These are phyloP conservation scores for Beauveria bassiana DNA, from an alignment of 2,329 filamentous ascomycete species.

Conservation along the genomic window DNA sequence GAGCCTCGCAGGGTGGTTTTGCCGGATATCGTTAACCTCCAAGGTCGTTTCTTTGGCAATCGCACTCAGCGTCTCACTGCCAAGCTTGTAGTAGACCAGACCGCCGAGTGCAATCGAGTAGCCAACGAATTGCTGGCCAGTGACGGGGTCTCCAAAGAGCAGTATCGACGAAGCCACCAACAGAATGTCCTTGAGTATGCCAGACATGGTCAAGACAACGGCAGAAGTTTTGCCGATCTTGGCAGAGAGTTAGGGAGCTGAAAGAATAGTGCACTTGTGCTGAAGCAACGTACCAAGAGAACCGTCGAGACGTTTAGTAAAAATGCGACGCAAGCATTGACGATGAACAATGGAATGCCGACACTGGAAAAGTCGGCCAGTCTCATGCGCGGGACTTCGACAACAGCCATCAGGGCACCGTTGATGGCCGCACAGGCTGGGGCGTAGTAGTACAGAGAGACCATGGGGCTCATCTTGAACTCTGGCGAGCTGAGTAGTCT, in stretches of 20 bases:
- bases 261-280: not conserved
- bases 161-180: constrained; percentile 73
- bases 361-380: constrained; percentile 67
- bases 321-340: constrained; percentile 73
- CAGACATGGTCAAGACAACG: constrained; percentile 77
- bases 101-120: constrained; percentile 74
- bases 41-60: not conserved
- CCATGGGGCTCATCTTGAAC: constrained; percentile 87
- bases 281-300: constrained; percentile 58
- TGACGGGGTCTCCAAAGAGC: constrained; percentile 72
- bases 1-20: not conserved
- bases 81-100: constrained; percentile 78
- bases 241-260: constrained; percentile 20
- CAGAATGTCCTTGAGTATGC: constrained; percentile 82
- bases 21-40: not conserved
- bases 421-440: constrained; percentile 81
- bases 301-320: constrained; percentile 79
- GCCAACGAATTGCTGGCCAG: constrained; percentile 70
- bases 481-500: constrained; percentile 72
- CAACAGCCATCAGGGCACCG: constrained; percentile 61
- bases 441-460: constrained; percentile 86
- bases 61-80: constrained; percentile 22
- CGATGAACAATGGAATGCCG: constrained; percentile 62
- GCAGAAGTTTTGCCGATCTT: constrained; percentile 81
- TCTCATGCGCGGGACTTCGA: constrained; percentile 63